Base-by-base conservation (phyloP, 495 filamentous ascomycete species). In the Trichoderma erinaceum region DNA sequence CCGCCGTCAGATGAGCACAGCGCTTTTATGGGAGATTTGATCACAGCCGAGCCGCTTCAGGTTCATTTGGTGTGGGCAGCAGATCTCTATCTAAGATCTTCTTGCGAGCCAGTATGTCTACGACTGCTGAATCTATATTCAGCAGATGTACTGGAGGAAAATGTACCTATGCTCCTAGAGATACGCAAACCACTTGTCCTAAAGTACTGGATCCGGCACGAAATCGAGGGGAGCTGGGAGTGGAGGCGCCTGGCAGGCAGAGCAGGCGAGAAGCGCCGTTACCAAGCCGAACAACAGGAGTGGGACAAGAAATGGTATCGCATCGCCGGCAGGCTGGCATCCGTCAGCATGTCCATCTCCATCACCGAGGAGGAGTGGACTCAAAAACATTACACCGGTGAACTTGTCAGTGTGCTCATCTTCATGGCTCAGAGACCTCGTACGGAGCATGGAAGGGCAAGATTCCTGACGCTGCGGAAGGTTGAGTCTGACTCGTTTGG, bases 351-450 rank as follows among this genome's bases (percentile, higher is more conserved):
- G 29, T 65, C 64, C 13, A 43, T 65, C 12, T 43, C 35, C 4
- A 46, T 65, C 2, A 65, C 38, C 1, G 64, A 41, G n/a, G 38
- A 65, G 21, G 64, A 65, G 16, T 65, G 64, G 64, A 65, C 64
- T 15, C 32, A 21, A 12, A 3, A 23, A 16, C 64, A 65, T 35
- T n/a, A 43, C 35, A 4, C 27, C 35, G 35, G 43, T 4, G 64
- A 65, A 12, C 35, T 65, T n/a, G 21, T 65, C 64, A 65, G 64
- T n/a, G 64, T 65, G 35, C 35, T 65, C 13, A 44, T 65, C 18
- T 43, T 65, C 21, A n/a, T 38, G 11, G 64, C 35, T 65, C 27
- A 43, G 35, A 6, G 21, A n/a, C 64, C 64, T n/a, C 21, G 21
- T 2, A 11, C 21, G 5, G n/a, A 65, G 35, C 64, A 65, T 43